Evolutionary conservation across 2,329 filamentous ascomycete genomes (phyloP).

Genomic region (Penicillium crustosum): DNA sequence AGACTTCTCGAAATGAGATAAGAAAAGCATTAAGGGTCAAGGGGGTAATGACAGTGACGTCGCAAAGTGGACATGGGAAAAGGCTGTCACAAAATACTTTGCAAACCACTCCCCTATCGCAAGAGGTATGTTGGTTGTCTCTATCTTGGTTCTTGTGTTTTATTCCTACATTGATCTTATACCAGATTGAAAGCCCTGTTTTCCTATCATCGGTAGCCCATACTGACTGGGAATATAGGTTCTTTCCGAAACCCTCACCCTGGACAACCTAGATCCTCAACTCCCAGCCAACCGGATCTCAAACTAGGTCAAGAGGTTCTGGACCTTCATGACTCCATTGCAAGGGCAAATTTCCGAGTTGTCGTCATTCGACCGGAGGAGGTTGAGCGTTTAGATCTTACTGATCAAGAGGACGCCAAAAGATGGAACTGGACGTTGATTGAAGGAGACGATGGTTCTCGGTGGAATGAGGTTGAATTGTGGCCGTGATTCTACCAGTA

Average conservation of each 20-base stretch:
- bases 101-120: slow-evolving; percentile 81
- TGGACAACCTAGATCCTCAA: slow-evolving; percentile 59
- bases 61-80: slow-evolving; percentile 70
- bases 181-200: not conserved
- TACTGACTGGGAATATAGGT: slow-evolving; percentile 42
- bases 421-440: slow-evolving; percentile 68
- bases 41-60: slow-evolving; percentile 31
- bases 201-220: not conserved
- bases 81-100: slow-evolving; percentile 82
- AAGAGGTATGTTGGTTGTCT: slow-evolving; percentile 56
- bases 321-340: slow-evolving; percentile 66
- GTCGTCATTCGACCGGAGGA: slow-evolving; percentile 81
- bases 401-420: slow-evolving; percentile 61
- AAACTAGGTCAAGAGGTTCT: slow-evolving; percentile 64
- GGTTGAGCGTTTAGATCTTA: slow-evolving; percentile 73
- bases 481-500: slow-evolving; percentile 55
- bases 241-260: slow-evolving; percentile 72
- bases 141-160: not conserved
- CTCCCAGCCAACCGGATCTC: slow-evolving; percentile 48
- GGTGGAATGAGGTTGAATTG: slow-evolving; percentile 69
- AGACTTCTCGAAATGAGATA: slow-evolving; percentile 54
- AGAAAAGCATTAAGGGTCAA: slow-evolving; percentile 55
- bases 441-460: slow-evolving; percentile 38
- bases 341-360: slow-evolving; percentile 76
- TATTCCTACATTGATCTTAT: not conserved